phyloP scores from a whole-genome alignment of 257 asterid genomes.

The Solanum sejunctum region DNA sequence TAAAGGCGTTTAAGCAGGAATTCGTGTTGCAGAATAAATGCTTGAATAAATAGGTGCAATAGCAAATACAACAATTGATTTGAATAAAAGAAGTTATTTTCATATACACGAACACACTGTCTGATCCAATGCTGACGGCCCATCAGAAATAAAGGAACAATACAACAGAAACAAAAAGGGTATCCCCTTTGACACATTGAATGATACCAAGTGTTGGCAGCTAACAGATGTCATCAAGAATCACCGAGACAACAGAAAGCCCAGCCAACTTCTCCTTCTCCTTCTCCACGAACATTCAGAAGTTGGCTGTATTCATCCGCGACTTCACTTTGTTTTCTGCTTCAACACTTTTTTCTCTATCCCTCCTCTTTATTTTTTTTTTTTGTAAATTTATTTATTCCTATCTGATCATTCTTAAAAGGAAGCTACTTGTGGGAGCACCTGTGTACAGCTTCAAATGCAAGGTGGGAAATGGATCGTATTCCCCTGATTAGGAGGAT shows the following conservation, averaged over 20 bases:
- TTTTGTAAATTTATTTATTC: background rate
- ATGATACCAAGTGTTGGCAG: background rate
- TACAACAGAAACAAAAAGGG: background rate
- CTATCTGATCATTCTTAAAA: background rate
- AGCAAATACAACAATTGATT: background rate
- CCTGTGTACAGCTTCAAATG: background rate
- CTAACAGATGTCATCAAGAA: background rate
- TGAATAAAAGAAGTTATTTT: conserved; percentile 1
- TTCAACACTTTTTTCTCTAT: background rate
- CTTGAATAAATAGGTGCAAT: background rate
- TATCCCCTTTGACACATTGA: background rate
- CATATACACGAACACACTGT: background rate
- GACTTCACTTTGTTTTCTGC: background rate
- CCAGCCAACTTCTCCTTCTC: background rate
- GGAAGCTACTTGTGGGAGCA: background rate
- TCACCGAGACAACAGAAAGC: background rate
- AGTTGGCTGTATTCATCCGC: background rate
- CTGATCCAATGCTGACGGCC: background rate
- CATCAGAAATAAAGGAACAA: background rate
- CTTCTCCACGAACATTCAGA: background rate
- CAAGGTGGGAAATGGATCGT: background rate
- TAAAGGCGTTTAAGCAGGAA: background rate
- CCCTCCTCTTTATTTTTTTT: background rate
- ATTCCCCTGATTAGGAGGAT: conserved; percentile 4
- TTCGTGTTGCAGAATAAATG: background rate